phyloP scores from a whole-genome alignment of 2,329 filamentous ascomycete genomes.

The Corynespora cassiicola region DNA sequence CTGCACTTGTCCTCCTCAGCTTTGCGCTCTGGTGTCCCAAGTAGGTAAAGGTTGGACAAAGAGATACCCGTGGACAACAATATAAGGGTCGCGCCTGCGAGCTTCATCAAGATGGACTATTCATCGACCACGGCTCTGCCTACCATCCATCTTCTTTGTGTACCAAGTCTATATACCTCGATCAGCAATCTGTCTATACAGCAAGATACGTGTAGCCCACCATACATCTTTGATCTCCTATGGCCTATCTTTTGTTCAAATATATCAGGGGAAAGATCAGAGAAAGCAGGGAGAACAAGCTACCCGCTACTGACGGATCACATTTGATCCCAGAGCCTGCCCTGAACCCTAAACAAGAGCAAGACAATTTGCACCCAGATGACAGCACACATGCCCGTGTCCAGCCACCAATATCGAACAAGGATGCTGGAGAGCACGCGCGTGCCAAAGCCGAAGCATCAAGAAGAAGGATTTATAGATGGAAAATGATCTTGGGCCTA shows the following conservation, averaged over 20 bases:
- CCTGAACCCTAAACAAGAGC: slow-evolving; percentile 3
- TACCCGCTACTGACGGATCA: slow-evolving; percentile 28
- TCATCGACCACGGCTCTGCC: not conserved
- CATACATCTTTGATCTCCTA: slow-evolving; percentile 7
- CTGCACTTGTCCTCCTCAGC: slow-evolving; percentile 9
- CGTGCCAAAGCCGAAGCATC: slow-evolving; percentile 16
- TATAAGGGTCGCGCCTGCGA: too few species aligned
- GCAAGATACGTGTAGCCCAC: not conserved
- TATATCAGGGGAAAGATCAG: slow-evolving; percentile 28
- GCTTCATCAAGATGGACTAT: slow-evolving; percentile 8
- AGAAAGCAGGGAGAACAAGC: slow-evolving; percentile 27
- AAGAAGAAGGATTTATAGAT: slow-evolving; percentile 54
- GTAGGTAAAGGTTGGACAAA: slow-evolving; percentile 4
- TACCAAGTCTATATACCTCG: too few species aligned
- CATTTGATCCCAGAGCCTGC: slow-evolving; percentile 27
- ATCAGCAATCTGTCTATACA: slow-evolving; percentile 1
- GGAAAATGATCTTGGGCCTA: slow-evolving; percentile 66
- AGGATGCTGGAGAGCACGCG: slow-evolving; percentile 16
- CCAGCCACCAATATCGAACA: too few species aligned
- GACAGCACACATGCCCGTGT: not conserved
- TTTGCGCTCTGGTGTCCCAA: slow-evolving; percentile 8
- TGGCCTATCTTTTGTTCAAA: slow-evolving; percentile 36
- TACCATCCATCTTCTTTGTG: not conserved
- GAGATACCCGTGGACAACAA: not conserved
- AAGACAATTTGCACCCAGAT: not conserved